A percentile compares a stretch with the other conserved stretches of the same genome.
These are phyloP conservation scores for Cucumis melo DNA, from an alignment of 306 rosid species.

Conservation along the genomic window DNA sequence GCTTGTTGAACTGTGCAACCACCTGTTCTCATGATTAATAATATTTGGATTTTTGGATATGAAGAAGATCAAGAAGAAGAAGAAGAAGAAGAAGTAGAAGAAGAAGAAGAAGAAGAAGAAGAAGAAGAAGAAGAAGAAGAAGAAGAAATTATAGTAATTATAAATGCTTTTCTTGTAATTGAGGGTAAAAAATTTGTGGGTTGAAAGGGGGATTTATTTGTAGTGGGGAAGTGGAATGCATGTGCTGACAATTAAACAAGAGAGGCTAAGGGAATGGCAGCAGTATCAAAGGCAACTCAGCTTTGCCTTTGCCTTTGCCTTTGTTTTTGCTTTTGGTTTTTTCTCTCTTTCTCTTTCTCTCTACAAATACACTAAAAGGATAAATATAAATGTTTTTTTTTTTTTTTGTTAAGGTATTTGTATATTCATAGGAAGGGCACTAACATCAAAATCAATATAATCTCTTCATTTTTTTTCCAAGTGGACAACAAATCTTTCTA, in stretches of 20 bases:
- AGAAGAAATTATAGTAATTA: not conserved
- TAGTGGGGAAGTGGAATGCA: slow-evolving; percentile 94
- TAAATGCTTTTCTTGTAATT: slow-evolving; percentile 75
- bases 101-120: not conserved
- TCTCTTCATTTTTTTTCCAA: not conserved
- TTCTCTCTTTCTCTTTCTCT: not conserved
- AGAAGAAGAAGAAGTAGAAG: not conserved
- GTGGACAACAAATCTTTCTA: not conserved
- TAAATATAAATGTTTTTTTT: not conserved
- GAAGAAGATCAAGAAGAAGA: not conserved
- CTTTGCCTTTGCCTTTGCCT: slow-evolving; percentile 28
- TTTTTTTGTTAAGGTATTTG: not conserved
- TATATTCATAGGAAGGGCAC: slow-evolving; percentile 5
- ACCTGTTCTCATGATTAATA: slow-evolving; percentile 57
- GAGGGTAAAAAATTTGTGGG: slow-evolving; percentile 79
- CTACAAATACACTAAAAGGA: not conserved
- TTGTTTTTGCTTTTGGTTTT: not conserved
- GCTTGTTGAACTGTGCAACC: slow-evolving; percentile 72
- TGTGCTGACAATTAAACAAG: slow-evolving; percentile 79
- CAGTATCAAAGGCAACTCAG: slow-evolving; percentile 74
- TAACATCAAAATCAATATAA: not conserved
- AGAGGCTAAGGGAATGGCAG: slow-evolving; percentile 34
- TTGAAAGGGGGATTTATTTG: slow-evolving; percentile 65
- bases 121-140: not conserved
- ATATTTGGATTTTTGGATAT: not conserved